Base-by-base conservation (phyloP, 306 rosid species). In the Cucurbita pepo region DNA sequence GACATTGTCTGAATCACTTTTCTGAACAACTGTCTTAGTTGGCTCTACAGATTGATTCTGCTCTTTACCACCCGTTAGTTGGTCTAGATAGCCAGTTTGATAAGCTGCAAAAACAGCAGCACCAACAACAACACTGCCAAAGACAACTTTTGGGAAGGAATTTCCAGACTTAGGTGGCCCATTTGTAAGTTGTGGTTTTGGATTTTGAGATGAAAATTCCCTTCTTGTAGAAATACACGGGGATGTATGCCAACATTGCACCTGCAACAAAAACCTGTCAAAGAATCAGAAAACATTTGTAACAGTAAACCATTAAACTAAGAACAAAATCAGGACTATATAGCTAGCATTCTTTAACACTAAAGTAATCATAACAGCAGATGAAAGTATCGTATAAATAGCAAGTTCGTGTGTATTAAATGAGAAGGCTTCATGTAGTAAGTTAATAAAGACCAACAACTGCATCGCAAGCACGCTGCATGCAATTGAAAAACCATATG, bases 121-220 rank as follows among this genome's bases (percentile, higher is more conserved):
- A 52, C 97, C 87, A 65, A 89, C 38, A 79, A 82, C 88, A 60
- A 81, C 87, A 78, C 88, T 60, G 79, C 97, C 96, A 72, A 94
- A 10, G 21, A 87, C 57, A 79, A 86, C 56, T 79, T 85, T 90
- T 21, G 88, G 58, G 19, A 43, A 36, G 45, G 88, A 78, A 69
- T 79, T 79, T 50, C 77, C 77, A 18, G 89, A 77, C 60, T 82
- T 79, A 5, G 93, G 83, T 15, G 87, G 85, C 71, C 77, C 81
- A 55, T 82, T 82, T 1, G 87, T 21, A 21, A 88, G 80, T 9
- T 83, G 86, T 50, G 90, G 86, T 54, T 63, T 34, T 16, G 85
- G 71, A 66, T 74, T 81, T 65, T 81, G 81, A 59, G 85, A 79
- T 65, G 98, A 90, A 71, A 87, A 86, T 70, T 83, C 86, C 81